These are phyloP conservation scores for Pythium sp. DNA, from an alignment of 352 stramenopile genomes.

Conservation along the genomic window DNA sequence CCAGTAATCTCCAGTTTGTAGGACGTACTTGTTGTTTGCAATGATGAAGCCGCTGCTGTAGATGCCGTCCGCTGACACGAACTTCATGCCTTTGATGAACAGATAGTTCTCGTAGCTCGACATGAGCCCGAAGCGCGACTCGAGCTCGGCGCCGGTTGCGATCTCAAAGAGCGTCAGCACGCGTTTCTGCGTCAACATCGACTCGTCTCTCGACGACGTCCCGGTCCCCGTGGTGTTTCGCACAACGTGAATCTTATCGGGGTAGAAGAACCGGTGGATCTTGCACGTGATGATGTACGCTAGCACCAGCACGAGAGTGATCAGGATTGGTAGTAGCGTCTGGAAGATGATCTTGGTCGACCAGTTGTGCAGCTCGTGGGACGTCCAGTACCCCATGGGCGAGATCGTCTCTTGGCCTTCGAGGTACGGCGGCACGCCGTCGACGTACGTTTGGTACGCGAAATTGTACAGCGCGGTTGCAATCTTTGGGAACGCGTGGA, in stretches of 20 bases:
- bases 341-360: not conserved
- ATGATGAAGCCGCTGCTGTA: conserved; percentile 40
- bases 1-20: conserved; percentile 24
- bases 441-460: not conserved
- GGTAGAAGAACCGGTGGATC: not conserved
- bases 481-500: not conserved
- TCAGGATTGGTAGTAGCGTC: not conserved
- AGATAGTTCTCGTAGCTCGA: conserved; percentile 15
- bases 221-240: not conserved
- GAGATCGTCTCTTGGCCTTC: conserved; percentile 7
- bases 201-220: not conserved
- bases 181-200: conserved; percentile 11
- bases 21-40: conserved; percentile 30
- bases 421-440: not conserved
- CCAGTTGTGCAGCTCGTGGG: not conserved
- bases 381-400: conserved; percentile 1
- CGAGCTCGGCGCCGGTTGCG: conserved; percentile 22
- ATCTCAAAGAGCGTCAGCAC: conserved; percentile 30
- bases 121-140: conserved; percentile 13
- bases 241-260: not conserved
- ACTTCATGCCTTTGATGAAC: conserved; percentile 33
- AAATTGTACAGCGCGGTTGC: not conserved
- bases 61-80: conserved; percentile 31
- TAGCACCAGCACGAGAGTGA: not conserved
- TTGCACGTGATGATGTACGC: not conserved